A percentile compares a stretch with the other conserved stretches of the same genome.
Conservation (phyloP, 2,329 filamentous ascomycete genomes). For the Dothistroma pini region DNA sequence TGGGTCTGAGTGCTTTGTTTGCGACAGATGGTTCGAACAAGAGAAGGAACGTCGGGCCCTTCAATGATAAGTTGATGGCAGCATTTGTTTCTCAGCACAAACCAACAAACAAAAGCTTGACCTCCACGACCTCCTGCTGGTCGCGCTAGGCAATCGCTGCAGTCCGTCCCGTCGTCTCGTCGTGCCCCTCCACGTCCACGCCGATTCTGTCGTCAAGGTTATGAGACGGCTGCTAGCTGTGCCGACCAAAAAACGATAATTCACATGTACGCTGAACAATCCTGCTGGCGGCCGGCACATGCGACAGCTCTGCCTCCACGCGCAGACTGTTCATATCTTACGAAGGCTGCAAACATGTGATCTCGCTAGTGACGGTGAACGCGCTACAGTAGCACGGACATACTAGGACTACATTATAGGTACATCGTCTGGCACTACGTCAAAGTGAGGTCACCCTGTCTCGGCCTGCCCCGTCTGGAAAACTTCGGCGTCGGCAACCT, state of each 20-base stretch:
- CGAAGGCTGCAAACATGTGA: neutral
- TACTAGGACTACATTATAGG: neutral
- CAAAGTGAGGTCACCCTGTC: neutral
- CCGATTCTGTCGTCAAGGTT: too few relatives aligned
- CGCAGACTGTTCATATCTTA: neutral
- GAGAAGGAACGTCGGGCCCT: neutral
- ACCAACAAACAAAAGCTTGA: too few relatives aligned
- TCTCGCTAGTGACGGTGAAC: neutral
- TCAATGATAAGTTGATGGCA: neutral
- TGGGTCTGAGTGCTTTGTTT: neutral
- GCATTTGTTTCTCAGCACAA: neutral
- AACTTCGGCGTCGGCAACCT: neutral
- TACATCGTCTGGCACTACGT: neutral
- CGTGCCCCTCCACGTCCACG: too few relatives aligned
- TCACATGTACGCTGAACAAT: neutral
- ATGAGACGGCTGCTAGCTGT: too few relatives aligned
- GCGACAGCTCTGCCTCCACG: neutral
- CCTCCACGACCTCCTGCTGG: too few relatives aligned
- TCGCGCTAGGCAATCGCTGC: too few relatives aligned
- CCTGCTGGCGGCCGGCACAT: neutral
- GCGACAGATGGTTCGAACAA: neutral
- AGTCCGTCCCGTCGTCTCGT: too few relatives aligned
- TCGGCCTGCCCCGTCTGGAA: neutral
- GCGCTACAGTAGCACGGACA: neutral
- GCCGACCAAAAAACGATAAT: too few relatives aligned